Evolutionary conservation across 805 yeast species (phyloP).

Genomic region (Citeromyces nyonsensis): DNA sequence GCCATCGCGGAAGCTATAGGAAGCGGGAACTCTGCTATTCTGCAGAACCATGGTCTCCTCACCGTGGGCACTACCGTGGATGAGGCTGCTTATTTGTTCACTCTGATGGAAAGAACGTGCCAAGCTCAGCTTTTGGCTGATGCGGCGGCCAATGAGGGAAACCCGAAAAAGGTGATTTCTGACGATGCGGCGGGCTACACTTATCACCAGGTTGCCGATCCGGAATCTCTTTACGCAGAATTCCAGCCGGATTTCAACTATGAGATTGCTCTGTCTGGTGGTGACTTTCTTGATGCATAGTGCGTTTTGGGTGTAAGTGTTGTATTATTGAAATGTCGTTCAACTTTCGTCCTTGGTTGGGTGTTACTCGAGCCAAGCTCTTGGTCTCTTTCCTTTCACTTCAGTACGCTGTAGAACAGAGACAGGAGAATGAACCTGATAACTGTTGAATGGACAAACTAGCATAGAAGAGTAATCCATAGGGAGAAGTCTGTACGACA

Average conservation of each 20-base stretch:
- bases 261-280: conserved; percentile 15
- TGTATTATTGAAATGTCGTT: too few relatives aligned
- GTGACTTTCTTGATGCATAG: conserved; percentile 1
- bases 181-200: conserved; percentile 60
- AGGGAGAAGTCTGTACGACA: too few relatives aligned
- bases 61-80: conserved; percentile 61
- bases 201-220: conserved; percentile 40
- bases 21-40: conserved; percentile 36
- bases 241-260: conserved; percentile 56
- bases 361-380: too few relatives aligned
- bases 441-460: too few relatives aligned
- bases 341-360: too few relatives aligned
- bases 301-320: not conserved
- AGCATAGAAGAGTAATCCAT: too few relatives aligned
- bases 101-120: conserved; percentile 49
- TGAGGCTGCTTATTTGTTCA: conserved; percentile 57
- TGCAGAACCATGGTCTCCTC: conserved; percentile 61
- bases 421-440: too few relatives aligned
- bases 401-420: too few relatives aligned
- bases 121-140: conserved; percentile 53
- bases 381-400: too few relatives aligned
- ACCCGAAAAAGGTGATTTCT: conserved; percentile 24
- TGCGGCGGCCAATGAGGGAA: conserved; percentile 24
- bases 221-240: conserved; percentile 55
- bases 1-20: conserved; percentile 50